Evolutionary conservation across 768 basidiomycete species (phyloP).

Genomic region (Cyclocybe aegerita): DNA sequence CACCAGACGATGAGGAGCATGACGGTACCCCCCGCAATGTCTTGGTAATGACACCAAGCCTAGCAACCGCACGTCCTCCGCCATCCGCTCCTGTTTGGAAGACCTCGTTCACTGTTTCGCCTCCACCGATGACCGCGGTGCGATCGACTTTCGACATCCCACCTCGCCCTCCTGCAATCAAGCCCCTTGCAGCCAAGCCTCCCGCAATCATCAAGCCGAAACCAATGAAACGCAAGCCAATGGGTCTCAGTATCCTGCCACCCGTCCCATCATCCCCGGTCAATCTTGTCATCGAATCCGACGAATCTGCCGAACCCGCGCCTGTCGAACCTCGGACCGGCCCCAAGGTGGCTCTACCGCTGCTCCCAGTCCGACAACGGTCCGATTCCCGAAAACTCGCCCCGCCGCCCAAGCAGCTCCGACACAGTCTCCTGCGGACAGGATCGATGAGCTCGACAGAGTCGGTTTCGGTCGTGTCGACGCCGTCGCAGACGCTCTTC

Average conservation of each 20-base stretch:
- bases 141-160: slow-evolving; percentile 49
- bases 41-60: slow-evolving; percentile 24
- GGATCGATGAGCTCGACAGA: slow-evolving; percentile 26
- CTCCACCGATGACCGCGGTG: slow-evolving; percentile 51
- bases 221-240: slow-evolving; percentile 54
- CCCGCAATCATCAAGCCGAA: slow-evolving; percentile 27
- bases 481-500: slow-evolving; percentile 82
- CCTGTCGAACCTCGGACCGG: slow-evolving; percentile 4
- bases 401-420: slow-evolving; percentile 58
- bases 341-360: slow-evolving; percentile 19
- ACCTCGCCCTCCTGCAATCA: slow-evolving; percentile 14
- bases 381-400: slow-evolving; percentile 54
- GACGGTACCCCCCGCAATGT: slow-evolving; percentile 26
- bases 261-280: slow-evolving; percentile 76
- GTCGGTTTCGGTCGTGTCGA: slow-evolving; percentile 29
- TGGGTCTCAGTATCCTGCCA: slow-evolving; percentile 60
- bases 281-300: slow-evolving; percentile 42
- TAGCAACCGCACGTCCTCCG: slow-evolving; percentile 32
- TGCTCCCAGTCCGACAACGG: slow-evolving; percentile 45
- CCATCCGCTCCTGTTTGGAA: slow-evolving; percentile 61
- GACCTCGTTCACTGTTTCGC: slow-evolving; percentile 54
- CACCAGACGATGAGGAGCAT: slow-evolving; percentile 41
- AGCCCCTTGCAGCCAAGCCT: too few relatives aligned
- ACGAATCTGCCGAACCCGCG: slow-evolving; percentile 7
- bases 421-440: slow-evolving; percentile 34